A percentile compares a stretch with the other conserved stretches of the same genome.
Evolutionary conservation across 495 filamentous ascomycete genomes (phyloP).

Genomic region (Halenospora varia): DNA sequence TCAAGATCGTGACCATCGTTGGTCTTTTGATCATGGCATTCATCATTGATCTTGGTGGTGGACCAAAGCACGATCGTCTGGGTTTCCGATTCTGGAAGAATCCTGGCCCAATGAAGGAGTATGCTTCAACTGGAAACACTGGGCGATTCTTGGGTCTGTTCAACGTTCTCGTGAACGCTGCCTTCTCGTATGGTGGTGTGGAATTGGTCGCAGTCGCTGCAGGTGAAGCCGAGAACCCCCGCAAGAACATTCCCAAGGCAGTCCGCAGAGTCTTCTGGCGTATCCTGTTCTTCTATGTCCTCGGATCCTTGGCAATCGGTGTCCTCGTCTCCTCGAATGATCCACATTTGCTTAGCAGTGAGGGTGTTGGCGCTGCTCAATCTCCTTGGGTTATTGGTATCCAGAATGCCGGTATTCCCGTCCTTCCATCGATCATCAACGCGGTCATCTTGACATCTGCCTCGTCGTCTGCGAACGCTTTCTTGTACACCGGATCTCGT

Average conservation of each 20-base stretch:
- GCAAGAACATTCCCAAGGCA: slow-evolving; percentile 48
- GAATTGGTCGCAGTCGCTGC: slow-evolving; percentile 55
- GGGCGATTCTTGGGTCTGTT: slow-evolving; percentile 41
- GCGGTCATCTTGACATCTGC: slow-evolving; percentile 69
- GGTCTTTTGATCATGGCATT: slow-evolving; percentile 40
- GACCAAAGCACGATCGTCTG: slow-evolving; percentile 32
- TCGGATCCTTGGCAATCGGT: slow-evolving; percentile 51
- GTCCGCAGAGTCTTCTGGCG: slow-evolving; percentile 45
- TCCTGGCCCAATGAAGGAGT: slow-evolving; percentile 52
- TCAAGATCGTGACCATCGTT: slow-evolving; percentile 73
- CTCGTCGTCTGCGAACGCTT: slow-evolving; percentile 65
- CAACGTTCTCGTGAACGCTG: slow-evolving; percentile 42
- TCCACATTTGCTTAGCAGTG: slow-evolving; percentile 46
- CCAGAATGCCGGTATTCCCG: slow-evolving; percentile 57
- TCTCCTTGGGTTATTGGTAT: slow-evolving; percentile 70
- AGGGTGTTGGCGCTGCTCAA: slow-evolving; percentile 44
- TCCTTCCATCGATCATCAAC: slow-evolving; percentile 61
- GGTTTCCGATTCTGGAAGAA: slow-evolving; percentile 78
- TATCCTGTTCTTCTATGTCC: slow-evolving; percentile 53
- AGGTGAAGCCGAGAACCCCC: slow-evolving; percentile 38
- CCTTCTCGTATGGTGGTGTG: slow-evolving; percentile 54
- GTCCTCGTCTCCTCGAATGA: slow-evolving; percentile 59
- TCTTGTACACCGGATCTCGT: slow-evolving; percentile 57
- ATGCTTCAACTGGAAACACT: slow-evolving; percentile 30
- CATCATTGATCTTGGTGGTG: slow-evolving; percentile 35